Evolutionary conservation across 2,329 filamentous ascomycete species (phyloP).

Genomic region (Colletotrichum sp.): DNA sequence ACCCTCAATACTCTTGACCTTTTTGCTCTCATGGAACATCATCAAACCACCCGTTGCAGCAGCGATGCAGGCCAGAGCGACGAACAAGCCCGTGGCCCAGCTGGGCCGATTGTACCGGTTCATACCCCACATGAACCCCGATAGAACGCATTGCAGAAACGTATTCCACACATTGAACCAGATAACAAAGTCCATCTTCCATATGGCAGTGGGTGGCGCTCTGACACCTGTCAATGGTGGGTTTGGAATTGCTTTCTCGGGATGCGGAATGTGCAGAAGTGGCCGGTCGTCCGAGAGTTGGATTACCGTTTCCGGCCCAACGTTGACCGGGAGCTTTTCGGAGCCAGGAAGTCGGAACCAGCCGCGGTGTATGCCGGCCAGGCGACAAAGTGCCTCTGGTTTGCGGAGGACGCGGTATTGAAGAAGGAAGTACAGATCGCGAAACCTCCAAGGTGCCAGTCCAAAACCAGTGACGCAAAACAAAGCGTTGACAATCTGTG

Average conservation of each 20-base stretch:
- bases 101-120: conserved; percentile 75
- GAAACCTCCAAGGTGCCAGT: conserved; percentile 82
- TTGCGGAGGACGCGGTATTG: conserved; percentile 64
- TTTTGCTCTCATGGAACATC: conserved; percentile 74
- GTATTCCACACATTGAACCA: conserved; percentile 84
- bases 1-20: conserved; percentile 74
- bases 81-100: conserved; percentile 82
- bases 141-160: conserved; percentile 74
- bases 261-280: conserved; percentile 63
- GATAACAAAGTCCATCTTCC: conserved; percentile 82
- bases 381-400: conserved; percentile 63
- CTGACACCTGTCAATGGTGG: conserved; percentile 74
- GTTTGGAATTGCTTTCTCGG: conserved; percentile 66
- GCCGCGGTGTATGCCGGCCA: conserved; percentile 75
- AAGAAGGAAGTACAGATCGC: conserved; percentile 77
- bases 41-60: conserved; percentile 72
- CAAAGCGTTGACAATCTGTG: conserved; percentile 81
- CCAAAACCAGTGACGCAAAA: conserved; percentile 91
- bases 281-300: conserved; percentile 40
- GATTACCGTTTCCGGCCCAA: conserved; percentile 59
- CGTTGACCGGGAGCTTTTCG: conserved; percentile 55
- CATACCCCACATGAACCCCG: conserved; percentile 83
- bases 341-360: conserved; percentile 80
- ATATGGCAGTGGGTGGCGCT: conserved; percentile 69
- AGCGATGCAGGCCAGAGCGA: conserved; percentile 74